phyloP scores from a whole-genome alignment of 2,329 filamentous ascomycete species.

The Aspergillus ibericus region DNA sequence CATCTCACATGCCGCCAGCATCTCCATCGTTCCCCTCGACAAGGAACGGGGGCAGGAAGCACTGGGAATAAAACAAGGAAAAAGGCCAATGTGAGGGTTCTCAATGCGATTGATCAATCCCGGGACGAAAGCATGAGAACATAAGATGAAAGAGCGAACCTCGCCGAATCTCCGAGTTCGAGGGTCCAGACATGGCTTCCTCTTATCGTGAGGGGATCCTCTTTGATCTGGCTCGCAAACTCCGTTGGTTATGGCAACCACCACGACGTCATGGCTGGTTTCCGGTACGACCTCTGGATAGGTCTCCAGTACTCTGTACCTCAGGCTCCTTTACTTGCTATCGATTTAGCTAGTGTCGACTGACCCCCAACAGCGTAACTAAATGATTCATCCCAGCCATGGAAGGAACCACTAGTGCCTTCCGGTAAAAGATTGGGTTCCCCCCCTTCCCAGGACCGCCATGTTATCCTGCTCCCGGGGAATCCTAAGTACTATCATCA shows the following conservation, averaged over 20 bases:
- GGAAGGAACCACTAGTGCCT: neutral
- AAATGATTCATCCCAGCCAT: neutral
- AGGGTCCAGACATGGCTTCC: neutral
- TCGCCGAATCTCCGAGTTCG: neutral
- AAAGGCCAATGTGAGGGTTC: neutral
- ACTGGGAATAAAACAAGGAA: neutral
- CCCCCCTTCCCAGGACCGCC: neutral
- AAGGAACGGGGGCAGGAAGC: neutral
- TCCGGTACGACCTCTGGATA: neutral
- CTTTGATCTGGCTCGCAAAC: neutral
- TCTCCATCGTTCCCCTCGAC: neutral
- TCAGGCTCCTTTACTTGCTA: no score
- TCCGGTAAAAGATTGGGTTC: neutral
- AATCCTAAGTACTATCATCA: neutral
- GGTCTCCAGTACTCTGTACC: no score
- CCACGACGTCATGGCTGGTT: constrained; percentile 5
- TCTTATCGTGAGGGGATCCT: neutral
- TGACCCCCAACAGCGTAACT: neutral
- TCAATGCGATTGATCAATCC: neutral
- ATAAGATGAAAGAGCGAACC: neutral
- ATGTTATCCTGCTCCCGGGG: neutral
- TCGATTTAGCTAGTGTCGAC: neutral
- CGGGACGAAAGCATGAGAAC: neutral
- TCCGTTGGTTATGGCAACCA: neutral
- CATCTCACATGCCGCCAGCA: constrained; percentile 14